Evolutionary conservation across 768 basidiomycete species (phyloP).

Genomic region (Cyclocybe cylindracea): DNA sequence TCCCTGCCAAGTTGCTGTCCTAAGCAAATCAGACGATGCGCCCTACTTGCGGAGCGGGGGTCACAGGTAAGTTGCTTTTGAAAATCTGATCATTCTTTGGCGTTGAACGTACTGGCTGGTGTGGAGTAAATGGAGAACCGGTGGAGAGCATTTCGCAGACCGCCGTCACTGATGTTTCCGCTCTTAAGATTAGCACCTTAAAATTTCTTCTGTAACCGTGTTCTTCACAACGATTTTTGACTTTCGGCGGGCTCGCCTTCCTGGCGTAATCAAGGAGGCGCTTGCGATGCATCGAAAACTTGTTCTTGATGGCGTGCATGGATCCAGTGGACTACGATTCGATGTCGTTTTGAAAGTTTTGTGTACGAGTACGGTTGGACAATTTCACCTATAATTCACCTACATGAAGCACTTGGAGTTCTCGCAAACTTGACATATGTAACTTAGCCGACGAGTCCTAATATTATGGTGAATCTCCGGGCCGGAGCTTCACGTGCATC

Average conservation of each 20-base stretch:
- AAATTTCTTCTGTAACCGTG: neutral
- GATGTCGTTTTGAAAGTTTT: too few relatives aligned
- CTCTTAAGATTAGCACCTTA: neutral
- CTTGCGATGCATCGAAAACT: too few relatives aligned
- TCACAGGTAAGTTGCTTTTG: constrained; percentile 34
- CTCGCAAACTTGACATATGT: neutral
- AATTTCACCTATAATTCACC: too few relatives aligned
- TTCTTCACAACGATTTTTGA: neutral
- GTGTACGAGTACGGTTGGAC: too few relatives aligned
- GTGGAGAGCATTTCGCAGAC: constrained; percentile 30
- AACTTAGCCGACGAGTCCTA: neutral
- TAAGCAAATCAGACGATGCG: constrained; percentile 17
- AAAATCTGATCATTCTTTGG: neutral
- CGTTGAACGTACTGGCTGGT: neutral
- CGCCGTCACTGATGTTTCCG: constrained; percentile 23
- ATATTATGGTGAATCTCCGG: neutral
- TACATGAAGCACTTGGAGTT: too few relatives aligned
- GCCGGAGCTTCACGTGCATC: constrained; percentile 2
- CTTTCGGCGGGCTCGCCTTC: neutral
- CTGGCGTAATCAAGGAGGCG: neutral
- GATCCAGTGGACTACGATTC: too few relatives aligned
- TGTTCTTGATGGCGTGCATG: too few relatives aligned
- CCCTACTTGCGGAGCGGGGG: constrained; percentile 41
- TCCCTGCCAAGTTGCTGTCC: constrained; percentile 19
- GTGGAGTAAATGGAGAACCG: neutral